phyloP scores from a whole-genome alignment of 2,329 filamentous ascomycete genomes.

The Truncatella angustata region DNA sequence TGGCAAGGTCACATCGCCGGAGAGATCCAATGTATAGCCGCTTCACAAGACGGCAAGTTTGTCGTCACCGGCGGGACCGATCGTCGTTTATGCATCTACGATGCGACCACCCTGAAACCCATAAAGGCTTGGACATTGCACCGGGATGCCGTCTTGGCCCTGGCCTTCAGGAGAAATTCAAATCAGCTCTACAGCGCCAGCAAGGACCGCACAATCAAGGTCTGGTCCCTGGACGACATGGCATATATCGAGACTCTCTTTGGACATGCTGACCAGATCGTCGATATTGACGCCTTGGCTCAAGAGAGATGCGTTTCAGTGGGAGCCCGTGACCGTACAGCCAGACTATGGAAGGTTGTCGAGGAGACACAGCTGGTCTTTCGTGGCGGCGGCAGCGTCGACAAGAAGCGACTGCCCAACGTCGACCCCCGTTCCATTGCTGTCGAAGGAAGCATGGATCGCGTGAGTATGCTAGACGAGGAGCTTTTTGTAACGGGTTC shows the following conservation, averaged over 20 bases:
- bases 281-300: conserved; percentile 78
- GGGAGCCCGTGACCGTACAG: conserved; percentile 86
- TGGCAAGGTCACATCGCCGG: conserved; percentile 73
- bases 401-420: conserved; percentile 45
- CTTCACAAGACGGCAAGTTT: conserved; percentile 85
- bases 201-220: conserved; percentile 89
- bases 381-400: conserved; percentile 64
- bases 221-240: conserved; percentile 89
- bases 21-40: conserved; percentile 79
- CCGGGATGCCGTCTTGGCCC: conserved; percentile 78
- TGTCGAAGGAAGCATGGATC: conserved; percentile 85
- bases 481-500: conserved; percentile 89
- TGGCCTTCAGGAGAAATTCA: conserved; percentile 82
- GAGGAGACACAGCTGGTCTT: conserved; percentile 97
- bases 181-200: conserved; percentile 93
- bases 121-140: conserved; percentile 88
- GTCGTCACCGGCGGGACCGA: conserved; percentile 89
- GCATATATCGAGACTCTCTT: conserved; percentile 90
- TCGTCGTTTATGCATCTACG: conserved; percentile 82
- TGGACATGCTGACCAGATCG: conserved; percentile 88
- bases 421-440: conserved; percentile 52
- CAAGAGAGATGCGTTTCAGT: conserved; percentile 90
- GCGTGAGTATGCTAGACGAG: conserved; percentile 85
- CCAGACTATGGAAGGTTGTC: conserved; percentile 90
- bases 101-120: conserved; percentile 74